Base-by-base conservation (phyloP, 257 asterid species). In the Solanum stenotomum region DNA sequence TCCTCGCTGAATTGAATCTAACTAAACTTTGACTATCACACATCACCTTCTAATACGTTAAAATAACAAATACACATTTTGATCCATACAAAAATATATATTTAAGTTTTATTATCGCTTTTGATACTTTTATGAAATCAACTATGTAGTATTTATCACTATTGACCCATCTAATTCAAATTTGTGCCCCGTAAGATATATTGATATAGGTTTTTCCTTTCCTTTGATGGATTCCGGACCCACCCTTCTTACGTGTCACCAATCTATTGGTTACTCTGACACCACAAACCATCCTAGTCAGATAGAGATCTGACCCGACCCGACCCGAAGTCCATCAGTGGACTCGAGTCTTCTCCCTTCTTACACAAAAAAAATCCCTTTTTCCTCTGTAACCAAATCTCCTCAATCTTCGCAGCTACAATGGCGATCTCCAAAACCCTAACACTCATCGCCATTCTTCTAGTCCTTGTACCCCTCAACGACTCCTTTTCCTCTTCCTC, bases 371-470 rank as follows among this genome's bases (percentile, higher is more conserved):
- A 78, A 82, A 10, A 2, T 3, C 86, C 12, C 23, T 7, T 40
- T 77, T 10, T 5, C 12, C 8, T 10, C 42, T 15, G 38, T 10
- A 44, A 6, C 68, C 0, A 44, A 81, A 31, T 35, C 63, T 77
- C 86, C 86, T 49, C 10, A 12, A 31, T 79, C 3, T 79, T 79
- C 16, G 35, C 16, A 8, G 67, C 56, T 42, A 42, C 29, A 68
- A 85, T 85, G 87, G 82, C 79, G 82, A 68, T 67, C 40, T 40
- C 87, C 38, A 65, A 61, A 84, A 35, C 87, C 46, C 87, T 31
- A 81, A 81, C 6, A 6, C 86, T 82, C 18, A 82, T 79, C 67
- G 14, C 85, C 65, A 42, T 78, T 23, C 11, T 85, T 2, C 38
- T 85, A 9, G 40, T 85, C 25, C 85, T 79, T 2, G 15, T 42